Evolutionary conservation across 176 grass and related monocot species (phyloP).

Genomic region (Lolium multiflorum): DNA sequence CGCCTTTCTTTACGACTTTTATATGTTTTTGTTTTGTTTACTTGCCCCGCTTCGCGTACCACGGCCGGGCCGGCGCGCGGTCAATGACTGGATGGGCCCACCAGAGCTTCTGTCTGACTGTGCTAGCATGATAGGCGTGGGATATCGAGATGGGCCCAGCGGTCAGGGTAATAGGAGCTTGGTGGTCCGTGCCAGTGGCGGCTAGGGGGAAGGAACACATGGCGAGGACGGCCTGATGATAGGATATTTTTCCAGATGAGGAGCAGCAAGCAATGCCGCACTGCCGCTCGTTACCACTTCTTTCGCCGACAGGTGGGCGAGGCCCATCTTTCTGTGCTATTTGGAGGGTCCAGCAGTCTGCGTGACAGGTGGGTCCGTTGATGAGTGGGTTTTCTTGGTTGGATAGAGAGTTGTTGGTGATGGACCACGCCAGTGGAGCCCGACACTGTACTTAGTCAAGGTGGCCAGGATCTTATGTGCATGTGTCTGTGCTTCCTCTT

Average conservation of each 20-base stretch:
- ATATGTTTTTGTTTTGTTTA: constrained; percentile 37
- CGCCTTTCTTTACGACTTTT: constrained; percentile 36
- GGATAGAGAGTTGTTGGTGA: constrained; percentile 9
- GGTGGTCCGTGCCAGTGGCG: constrained; percentile 7
- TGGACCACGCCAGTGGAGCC: background rate
- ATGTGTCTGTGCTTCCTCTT: rapidly evolving
- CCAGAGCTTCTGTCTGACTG: rapidly evolving
- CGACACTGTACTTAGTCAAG: constrained; percentile 47
- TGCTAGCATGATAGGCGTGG: background rate
- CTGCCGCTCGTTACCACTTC: constrained; percentile 2
- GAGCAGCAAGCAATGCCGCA: background rate
- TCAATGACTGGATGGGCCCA: background rate
- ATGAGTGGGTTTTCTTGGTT: background rate
- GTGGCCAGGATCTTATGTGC: constrained; percentile 41
- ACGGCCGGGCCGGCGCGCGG: background rate
- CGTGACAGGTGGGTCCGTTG: background rate
- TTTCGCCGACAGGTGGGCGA: background rate
- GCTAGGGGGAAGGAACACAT: constrained; percentile 31
- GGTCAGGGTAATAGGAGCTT: background rate
- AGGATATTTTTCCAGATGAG: constrained; percentile 38
- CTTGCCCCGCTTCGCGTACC: constrained; percentile 35
- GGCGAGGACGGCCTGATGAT: constrained; percentile 1
- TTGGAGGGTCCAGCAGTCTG: background rate
- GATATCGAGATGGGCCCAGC: rapidly evolving
- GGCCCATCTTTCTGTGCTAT: background rate